Base-by-base conservation (phyloP, 345 rosid genomes). In the Populus ilicifolia region DNA sequence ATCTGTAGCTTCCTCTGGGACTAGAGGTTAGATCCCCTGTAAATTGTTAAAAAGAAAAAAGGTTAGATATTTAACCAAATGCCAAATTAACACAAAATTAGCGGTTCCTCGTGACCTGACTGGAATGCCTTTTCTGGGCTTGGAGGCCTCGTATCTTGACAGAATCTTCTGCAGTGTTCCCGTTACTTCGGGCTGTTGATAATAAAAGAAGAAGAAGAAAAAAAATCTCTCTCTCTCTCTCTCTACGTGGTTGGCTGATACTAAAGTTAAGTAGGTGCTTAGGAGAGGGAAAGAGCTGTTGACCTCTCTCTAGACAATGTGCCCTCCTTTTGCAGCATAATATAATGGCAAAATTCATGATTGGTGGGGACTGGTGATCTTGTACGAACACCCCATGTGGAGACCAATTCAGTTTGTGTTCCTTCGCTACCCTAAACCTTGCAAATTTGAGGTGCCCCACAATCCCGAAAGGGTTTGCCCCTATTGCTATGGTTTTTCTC, bases 331-430 rank as follows among this genome's bases (percentile, higher is more conserved):
- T 8, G 77, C 23, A 66, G 68, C 76, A 83, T 63, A 44, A 72
- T 36, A 71, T 54, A 77, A 23, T 52, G 67, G 16, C 21, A 62
- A 79, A 72, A 70, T 29, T 64, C 29, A 79, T 74, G 81, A 86
- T 80, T 82, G 83, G 88, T 80, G 82, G 81, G 79, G 79, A 33
- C 70, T 16, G 8, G 12, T 29, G 63, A 68, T 33, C 63, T 79
- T 27, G 69, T 77, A 76, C 70, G 78, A 81, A 41, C 82, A 71
- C 80, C 83, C 85, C 86, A 79, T 66, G 86, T 79, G 86, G 89
- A 84, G 84, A 80, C 89, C 89, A 84, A 71, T 78, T 64, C 79
- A 70, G 80, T 69, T 68, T 30, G 16, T 82, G 87, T 69, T 77
- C 73, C 84, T 70, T 80, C 29, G 71, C 78, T 70, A 81, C 74